These are phyloP conservation scores for Litsea cubeba DNA, from an alignment of 164 flowering plant genomes.

Conservation along the genomic window DNA sequence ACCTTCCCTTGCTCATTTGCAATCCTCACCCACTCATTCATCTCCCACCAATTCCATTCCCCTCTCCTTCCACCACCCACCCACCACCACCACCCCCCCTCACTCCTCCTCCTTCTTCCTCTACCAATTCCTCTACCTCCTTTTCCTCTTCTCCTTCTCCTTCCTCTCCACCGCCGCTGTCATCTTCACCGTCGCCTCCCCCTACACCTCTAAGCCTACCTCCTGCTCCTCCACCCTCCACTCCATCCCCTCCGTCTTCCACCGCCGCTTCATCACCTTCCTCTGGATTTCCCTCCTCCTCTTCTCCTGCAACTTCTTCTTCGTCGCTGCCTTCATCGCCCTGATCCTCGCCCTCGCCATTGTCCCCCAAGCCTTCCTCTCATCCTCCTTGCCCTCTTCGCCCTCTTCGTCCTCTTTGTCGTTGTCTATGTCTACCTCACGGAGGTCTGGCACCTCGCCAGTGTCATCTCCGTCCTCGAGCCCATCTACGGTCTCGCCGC, in stretches of 20 bases:
- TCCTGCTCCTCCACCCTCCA: conserved; percentile 56
- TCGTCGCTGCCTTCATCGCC: conserved; percentile 30
- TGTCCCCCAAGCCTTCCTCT: conserved; percentile 18
- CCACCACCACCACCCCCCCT: conserved; percentile 23
- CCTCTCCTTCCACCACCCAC: conserved; percentile 19
- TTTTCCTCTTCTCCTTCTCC: conserved; percentile 88
- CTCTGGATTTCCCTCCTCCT: conserved; percentile 51
- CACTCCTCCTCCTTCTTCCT: conserved; percentile 35
- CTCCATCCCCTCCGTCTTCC: conserved; percentile 70
- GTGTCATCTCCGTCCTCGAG: conserved; percentile 86
- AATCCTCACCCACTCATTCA: conserved; percentile 65
- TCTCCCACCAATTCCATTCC: conserved; percentile 28
- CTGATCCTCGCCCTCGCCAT: conserved; percentile 35
- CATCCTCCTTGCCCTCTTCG: conserved; percentile 28
- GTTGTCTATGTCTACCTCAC: conserved; percentile 75
- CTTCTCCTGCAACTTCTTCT: conserved; percentile 47
- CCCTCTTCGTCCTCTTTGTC: conserved; percentile 33
- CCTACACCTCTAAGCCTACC: conserved; percentile 75
- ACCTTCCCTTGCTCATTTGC: conserved; percentile 91
- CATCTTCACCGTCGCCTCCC: conserved; percentile 87
- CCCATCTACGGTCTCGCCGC: conserved; percentile 75
- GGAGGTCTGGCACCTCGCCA: conserved; percentile 88
- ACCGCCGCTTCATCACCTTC: conserved; percentile 63
- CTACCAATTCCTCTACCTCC: conserved; percentile 63
- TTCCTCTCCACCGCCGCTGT: conserved; percentile 92